phyloP scores from a whole-genome alignment of 1,284 basidiomycete species.

The Malassezia furfur region DNA sequence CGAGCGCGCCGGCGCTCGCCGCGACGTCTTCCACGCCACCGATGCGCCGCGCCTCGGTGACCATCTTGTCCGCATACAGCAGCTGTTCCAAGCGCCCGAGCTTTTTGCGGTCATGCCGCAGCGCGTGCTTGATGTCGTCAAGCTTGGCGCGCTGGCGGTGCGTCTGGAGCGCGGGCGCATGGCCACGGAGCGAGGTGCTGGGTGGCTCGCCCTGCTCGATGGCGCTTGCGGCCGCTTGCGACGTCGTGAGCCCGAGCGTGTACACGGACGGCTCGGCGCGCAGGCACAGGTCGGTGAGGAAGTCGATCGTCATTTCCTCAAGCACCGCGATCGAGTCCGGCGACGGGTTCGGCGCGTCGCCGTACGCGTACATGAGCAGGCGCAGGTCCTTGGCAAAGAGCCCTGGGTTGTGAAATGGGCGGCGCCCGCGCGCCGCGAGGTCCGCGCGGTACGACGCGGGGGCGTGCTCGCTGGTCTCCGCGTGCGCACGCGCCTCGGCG shows the following conservation, averaged over 20 bases:
- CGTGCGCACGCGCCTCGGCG: not conserved
- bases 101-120: slow-evolving; percentile 42
- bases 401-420: slow-evolving; percentile 34
- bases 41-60: slow-evolving; percentile 37
- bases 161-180: slow-evolving; percentile 15
- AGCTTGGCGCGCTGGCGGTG: slow-evolving; percentile 39
- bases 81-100: slow-evolving; percentile 42
- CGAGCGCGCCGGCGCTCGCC: slow-evolving; percentile 29
- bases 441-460: slow-evolving; percentile 6
- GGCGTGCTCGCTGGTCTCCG: not conserved
- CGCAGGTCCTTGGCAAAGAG: slow-evolving; percentile 52
- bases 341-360: slow-evolving; percentile 75
- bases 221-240: slow-evolving; percentile 22
- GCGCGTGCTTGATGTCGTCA: slow-evolving; percentile 43
- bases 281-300: slow-evolving; percentile 65
- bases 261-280: slow-evolving; percentile 53
- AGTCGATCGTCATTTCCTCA: slow-evolving; percentile 86
- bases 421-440: slow-evolving; percentile 9
- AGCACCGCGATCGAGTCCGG: slow-evolving; percentile 79
- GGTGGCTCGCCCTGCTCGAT: slow-evolving; percentile 2
- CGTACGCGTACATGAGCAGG: slow-evolving; percentile 88
- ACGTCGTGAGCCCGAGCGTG: slow-evolving; percentile 27
- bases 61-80: slow-evolving; percentile 43
- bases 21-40: slow-evolving; percentile 39
- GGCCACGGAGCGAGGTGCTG: slow-evolving; percentile 9